phyloP scores from a whole-genome alignment of 352 stramenopile genomes.

The Pelagophyceae sp. region DNA sequence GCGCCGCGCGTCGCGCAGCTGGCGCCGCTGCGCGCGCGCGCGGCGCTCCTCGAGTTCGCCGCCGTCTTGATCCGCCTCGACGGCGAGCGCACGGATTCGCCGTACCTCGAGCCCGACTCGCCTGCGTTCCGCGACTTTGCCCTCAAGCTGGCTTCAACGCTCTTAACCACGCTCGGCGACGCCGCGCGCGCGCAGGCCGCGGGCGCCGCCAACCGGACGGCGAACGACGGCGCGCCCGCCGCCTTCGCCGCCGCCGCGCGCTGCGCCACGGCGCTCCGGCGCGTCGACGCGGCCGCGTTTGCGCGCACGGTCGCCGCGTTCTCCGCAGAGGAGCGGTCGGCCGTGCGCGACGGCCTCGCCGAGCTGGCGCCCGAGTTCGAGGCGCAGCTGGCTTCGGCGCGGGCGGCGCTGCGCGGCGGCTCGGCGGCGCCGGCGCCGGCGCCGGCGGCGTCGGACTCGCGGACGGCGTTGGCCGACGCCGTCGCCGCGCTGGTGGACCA shows the following conservation, averaged over 20 bases:
- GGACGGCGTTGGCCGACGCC: neutral
- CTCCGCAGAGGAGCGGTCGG: neutral
- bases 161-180: neutral
- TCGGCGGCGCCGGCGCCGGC: neutral
- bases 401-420: neutral
- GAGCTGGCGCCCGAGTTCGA: neutral
- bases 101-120: neutral
- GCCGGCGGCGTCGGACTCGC: neutral
- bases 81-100: neutral
- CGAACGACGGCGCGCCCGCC: neutral
- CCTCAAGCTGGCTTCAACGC: neutral
- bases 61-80: neutral
- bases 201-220: neutral
- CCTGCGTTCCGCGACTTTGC: neutral
- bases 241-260: neutral
- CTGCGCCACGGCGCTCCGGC: neutral
- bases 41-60: constrained; percentile 12
- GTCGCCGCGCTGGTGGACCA: neutral
- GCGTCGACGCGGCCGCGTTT: neutral
- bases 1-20: neutral
- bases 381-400: neutral
- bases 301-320: neutral
- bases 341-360: neutral
- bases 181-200: neutral
- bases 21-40: neutral